These are phyloP conservation scores for Tricholoma saponaceum DNA, from an alignment of 768 basidiomycete genomes.

Conservation along the genomic window DNA sequence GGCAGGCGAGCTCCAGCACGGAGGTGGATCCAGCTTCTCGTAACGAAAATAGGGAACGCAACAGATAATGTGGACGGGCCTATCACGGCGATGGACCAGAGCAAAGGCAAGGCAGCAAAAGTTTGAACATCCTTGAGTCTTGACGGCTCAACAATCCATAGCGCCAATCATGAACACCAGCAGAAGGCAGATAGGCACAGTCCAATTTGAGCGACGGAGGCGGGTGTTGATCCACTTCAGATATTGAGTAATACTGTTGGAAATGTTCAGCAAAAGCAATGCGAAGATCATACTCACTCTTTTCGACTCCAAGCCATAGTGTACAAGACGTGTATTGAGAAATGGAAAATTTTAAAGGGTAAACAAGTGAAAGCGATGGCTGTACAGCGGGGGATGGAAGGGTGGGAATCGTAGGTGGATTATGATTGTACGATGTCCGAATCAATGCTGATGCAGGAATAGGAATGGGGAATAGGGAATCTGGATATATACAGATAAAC, in stretches of 20 bases:
- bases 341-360: neutral
- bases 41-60: no score
- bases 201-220: neutral
- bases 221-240: neutral
- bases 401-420: neutral
- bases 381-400: neutral
- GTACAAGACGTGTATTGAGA: conserved; percentile 1
- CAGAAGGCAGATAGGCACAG: no score
- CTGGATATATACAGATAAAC: neutral
- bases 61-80: no score
- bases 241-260: neutral
- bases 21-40: no score
- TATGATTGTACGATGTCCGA: neutral
- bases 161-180: no score
- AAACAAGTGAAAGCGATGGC: neutral
- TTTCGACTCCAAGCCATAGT: neutral
- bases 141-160: neutral
- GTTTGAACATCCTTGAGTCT: no score
- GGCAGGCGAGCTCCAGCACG: no score
- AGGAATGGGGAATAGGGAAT: neutral
- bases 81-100: no score
- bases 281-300: neutral
- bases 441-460: neutral
- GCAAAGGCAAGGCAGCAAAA: no score
- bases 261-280: neutral